Conservation (phyloP, 2,329 filamentous ascomycete species). For the Cladophialophora exuberans region DNA sequence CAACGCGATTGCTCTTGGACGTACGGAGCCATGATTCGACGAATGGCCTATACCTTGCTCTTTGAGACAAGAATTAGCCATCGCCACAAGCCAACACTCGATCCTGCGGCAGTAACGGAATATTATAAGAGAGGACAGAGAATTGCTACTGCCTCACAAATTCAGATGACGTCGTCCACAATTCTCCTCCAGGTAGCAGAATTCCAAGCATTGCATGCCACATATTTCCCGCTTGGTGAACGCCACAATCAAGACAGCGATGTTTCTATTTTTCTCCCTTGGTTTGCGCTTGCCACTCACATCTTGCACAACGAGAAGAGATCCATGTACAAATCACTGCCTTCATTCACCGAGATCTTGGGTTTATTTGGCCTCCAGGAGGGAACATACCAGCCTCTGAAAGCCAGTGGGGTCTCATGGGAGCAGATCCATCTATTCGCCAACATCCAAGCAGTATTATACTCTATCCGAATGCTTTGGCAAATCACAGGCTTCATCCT, state of each 20-base stretch:
- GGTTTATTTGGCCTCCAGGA: conserved; percentile 16
- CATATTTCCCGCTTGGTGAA: background rate
- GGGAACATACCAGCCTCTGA: background rate
- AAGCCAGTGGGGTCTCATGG: conserved; percentile 51
- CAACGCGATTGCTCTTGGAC: conserved; percentile 62
- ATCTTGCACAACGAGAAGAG: conserved; percentile 19
- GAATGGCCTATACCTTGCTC: conserved; percentile 60
- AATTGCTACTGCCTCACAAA: conserved; percentile 36
- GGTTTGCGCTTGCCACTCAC: conserved; percentile 22
- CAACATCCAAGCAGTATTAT: conserved; percentile 62
- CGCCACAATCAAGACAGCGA: background rate
- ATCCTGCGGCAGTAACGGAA: conserved; percentile 27
- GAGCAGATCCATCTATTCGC: conserved; percentile 63
- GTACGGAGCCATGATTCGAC: conserved; percentile 54
- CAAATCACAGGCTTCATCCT: conserved; percentile 39
- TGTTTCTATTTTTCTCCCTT: conserved; percentile 5
- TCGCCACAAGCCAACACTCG: background rate
- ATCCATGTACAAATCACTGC: conserved; percentile 6
- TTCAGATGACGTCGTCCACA: background rate
- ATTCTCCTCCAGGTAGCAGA: background rate
- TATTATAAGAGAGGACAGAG: conserved; percentile 29
- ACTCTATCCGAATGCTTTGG: conserved; percentile 65
- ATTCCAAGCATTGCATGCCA: conserved; percentile 1
- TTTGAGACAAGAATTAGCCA: background rate
- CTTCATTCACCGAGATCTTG: background rate